Evolutionary conservation across 73 alveolate genomes (phyloP).

Genomic region (Vitrella brassicaformis): DNA sequence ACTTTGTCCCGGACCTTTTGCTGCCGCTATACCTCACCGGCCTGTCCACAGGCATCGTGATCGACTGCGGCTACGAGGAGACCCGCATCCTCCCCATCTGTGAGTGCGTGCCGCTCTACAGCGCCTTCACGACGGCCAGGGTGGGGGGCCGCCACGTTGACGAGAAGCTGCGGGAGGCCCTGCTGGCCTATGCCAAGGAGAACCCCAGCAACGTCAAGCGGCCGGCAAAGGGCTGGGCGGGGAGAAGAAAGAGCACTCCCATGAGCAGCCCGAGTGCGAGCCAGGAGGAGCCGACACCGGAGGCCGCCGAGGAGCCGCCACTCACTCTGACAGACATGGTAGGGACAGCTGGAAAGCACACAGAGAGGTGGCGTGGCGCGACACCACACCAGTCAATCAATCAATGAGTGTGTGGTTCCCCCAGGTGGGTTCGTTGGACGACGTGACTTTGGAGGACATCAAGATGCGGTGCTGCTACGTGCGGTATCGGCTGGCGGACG

Average conservation of each 20-base stretch:
- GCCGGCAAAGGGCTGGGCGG: background rate
- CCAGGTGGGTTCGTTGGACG: background rate
- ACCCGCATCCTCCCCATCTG: background rate
- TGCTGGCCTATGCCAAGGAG: background rate
- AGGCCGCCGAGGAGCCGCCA: too few species aligned
- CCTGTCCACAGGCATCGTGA: background rate
- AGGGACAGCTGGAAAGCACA: too few species aligned
- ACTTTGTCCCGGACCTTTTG: background rate
- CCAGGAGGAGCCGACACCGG: too few species aligned
- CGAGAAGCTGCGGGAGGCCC: background rate
- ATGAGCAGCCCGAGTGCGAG: too few species aligned
- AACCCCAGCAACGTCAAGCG: background rate
- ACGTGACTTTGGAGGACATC: background rate
- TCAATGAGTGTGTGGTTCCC: background rate
- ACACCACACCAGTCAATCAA: background rate
- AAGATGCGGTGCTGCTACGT: background rate
- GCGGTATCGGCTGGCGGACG: too few species aligned
- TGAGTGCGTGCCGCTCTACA: background rate
- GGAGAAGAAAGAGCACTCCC: background rate
- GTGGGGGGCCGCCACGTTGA: background rate
- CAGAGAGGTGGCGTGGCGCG: too few species aligned
- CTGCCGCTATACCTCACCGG: background rate
- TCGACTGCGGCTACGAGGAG: background rate
- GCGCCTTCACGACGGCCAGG: background rate
- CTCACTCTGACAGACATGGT: too few species aligned